These are phyloP conservation scores for Boletus nobilissimus DNA, from an alignment of 1,284 basidiomycete genomes.

Conservation along the genomic window DNA sequence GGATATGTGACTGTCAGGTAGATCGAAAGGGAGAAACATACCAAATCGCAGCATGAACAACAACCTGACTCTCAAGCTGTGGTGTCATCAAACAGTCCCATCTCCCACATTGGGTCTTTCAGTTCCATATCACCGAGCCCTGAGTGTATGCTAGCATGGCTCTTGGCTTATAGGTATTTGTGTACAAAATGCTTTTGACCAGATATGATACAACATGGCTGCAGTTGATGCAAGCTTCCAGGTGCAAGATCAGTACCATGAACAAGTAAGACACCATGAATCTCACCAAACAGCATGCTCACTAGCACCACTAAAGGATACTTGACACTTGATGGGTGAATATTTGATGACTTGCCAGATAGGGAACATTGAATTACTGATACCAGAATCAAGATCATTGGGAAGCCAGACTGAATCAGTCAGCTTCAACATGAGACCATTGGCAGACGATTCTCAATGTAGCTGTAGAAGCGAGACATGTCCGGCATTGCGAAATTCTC, in stretches of 20 bases:
- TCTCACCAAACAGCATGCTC: conserved; percentile 33
- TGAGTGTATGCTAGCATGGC: conserved; percentile 34
- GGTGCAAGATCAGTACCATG: background rate
- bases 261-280: background rate
- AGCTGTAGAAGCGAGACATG: conserved; percentile 45
- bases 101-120: conserved; percentile 37
- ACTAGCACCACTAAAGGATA: conserved; percentile 31
- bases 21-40: no score
- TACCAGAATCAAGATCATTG: conserved; percentile 38
- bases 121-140: conserved; percentile 16
- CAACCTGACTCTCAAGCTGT: conserved; percentile 29
- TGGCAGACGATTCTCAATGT: conserved; percentile 37
- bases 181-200: conserved; percentile 44
- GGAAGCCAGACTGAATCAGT: conserved; percentile 43
- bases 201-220: conserved; percentile 43
- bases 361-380: conserved; percentile 36
- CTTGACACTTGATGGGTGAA: conserved; percentile 43
- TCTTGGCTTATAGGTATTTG: conserved; percentile 37
- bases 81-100: conserved; percentile 38
- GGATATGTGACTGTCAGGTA: no score
- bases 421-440: conserved; percentile 38
- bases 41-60: no score
- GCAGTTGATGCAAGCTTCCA: conserved; percentile 32
- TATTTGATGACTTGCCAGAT: conserved; percentile 40
- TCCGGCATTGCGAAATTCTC: conserved; percentile 33